A percentile compares a stretch with the other conserved stretches of the same genome.
Conservation (phyloP, 192 early-diverging fungal genomes). For the Phlyctochytrium bullatum region DNA sequence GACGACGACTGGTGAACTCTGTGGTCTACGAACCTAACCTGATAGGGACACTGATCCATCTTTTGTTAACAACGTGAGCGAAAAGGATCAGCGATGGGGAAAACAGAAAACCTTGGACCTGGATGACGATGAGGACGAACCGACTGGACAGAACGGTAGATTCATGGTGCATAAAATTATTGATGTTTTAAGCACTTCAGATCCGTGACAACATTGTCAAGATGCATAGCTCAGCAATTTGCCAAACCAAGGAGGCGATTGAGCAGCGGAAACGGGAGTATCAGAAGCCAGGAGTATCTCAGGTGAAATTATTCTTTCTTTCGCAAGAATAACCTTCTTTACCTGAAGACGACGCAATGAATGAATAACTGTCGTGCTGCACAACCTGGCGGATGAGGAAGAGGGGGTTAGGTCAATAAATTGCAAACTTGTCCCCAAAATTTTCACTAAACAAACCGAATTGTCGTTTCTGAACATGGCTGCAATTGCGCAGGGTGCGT, state of each 20-base stretch:
- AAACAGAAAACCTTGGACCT: slow-evolving; percentile 38
- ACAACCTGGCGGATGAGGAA: no score
- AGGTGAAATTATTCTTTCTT: background rate
- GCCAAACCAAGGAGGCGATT: slow-evolving; percentile 15
- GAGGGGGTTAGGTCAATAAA: no score
- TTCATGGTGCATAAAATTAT: no score
- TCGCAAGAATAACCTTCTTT: no score
- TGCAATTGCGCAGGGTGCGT: no score
- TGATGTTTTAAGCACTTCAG: background rate
- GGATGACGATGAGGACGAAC: background rate
- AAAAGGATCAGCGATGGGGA: slow-evolving; percentile 46
- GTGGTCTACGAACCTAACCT: background rate
- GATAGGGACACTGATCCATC: slow-evolving; percentile 39
- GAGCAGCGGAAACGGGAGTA: slow-evolving; percentile 23
- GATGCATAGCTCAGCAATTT: slow-evolving; percentile 8
- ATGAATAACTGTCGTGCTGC: no score
- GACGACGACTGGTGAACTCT: slow-evolving; percentile 1
- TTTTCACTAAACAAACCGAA: no score
- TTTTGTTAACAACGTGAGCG: slow-evolving; percentile 47
- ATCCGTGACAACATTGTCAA: background rate
- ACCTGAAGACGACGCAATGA: no score
- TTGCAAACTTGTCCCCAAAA: no score
- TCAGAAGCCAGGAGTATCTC: slow-evolving; percentile 15
- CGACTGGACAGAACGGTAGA: background rate
- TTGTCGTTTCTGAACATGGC: no score